These are phyloP conservation scores for bread wheat (Triticum aestivum) DNA, from an alignment of 176 grass and related monocot genomes.

Conservation along the genomic window IWGSC_CS_RefSeq_v2.1 NC_057800.1:290403069-290403568, in stretches of 20 bases:
- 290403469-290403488: slow-evolving; percentile 58
- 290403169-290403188: slow-evolving; percentile 27
- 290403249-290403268: slow-evolving; percentile 35
- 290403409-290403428: slow-evolving; percentile 83
- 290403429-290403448: slow-evolving; percentile 59
- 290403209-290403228: slow-evolving; percentile 9
- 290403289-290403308: not conserved
- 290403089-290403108: slow-evolving; percentile 13
- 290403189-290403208: slow-evolving; percentile 9
- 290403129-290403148: not conserved
- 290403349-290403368: slow-evolving; percentile 92
- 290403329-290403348: slow-evolving; percentile 73
- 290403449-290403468: slow-evolving; percentile 84
- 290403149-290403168: slow-evolving; percentile 40
- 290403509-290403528: not conserved
- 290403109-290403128: slow-evolving; percentile 10
- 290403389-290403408: slow-evolving; percentile 90
- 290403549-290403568: not conserved
- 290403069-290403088: slow-evolving; percentile 10
- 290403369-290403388: slow-evolving; percentile 99
- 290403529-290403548: not conserved
- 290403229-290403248: slow-evolving; percentile 14
- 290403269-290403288: not conserved
- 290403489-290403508: slow-evolving; percentile 20
- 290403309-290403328: not conserved